phyloP scores from a whole-genome alignment of 2,329 filamentous ascomycete genomes.

The Fusarium praegraminearum region DNA sequence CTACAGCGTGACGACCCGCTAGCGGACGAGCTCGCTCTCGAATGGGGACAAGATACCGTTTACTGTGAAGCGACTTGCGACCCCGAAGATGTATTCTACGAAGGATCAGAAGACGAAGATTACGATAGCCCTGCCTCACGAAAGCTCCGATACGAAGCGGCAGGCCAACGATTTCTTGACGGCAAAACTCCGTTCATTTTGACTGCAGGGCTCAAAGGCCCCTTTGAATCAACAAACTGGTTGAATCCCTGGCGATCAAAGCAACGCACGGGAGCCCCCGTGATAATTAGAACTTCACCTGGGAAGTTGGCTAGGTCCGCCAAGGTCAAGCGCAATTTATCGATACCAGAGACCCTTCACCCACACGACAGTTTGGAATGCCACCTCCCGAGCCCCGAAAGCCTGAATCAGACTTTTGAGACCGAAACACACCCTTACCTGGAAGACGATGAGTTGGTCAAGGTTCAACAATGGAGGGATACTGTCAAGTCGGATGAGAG shows the following conservation, averaged over 20 bases:
- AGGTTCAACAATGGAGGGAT: conserved; percentile 52
- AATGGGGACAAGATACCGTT: conserved; percentile 53
- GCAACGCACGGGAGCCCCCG: conserved; percentile 34
- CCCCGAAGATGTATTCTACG: conserved; percentile 63
- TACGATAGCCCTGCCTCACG: conserved; percentile 61
- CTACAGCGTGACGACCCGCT: conserved; percentile 18
- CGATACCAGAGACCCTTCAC: conserved; percentile 34
- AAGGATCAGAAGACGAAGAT: conserved; percentile 69
- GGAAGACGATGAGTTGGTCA: conserved; percentile 49
- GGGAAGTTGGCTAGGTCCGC: conserved; percentile 31
- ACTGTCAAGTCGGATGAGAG: conserved; percentile 30
- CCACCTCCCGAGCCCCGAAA: conserved; percentile 58
- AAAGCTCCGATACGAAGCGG: conserved; percentile 67
- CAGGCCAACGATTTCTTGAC: conserved; percentile 68
- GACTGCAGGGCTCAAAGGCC: conserved; percentile 71
- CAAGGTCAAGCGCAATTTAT: conserved; percentile 26
- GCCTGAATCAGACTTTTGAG: conserved; percentile 52
- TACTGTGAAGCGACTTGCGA: conserved; percentile 60
- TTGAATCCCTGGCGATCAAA: conserved; percentile 53
- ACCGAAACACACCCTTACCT: conserved; percentile 48
- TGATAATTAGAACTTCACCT: conserved; percentile 32
- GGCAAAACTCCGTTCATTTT: conserved; percentile 68
- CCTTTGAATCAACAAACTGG: conserved; percentile 62
- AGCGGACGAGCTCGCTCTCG: conserved; percentile 26
- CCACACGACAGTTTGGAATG: conserved; percentile 49